phyloP scores from a whole-genome alignment of 129 eudicot species.

The Artemisia tridentata region DNA sequence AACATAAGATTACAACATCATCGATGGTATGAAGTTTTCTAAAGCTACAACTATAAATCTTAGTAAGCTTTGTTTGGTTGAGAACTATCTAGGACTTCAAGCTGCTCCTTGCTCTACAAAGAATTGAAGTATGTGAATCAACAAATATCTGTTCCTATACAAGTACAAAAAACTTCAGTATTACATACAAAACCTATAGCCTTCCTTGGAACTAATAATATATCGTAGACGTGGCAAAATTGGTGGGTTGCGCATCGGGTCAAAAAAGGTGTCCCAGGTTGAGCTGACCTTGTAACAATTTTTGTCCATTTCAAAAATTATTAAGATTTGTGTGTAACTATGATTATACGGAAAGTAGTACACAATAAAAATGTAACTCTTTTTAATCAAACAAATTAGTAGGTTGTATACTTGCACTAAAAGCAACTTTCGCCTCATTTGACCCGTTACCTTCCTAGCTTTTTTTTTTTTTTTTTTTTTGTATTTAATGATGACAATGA shows the following conservation, averaged over 20 bases:
- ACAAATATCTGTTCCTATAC: slow-evolving; percentile 3
- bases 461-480: not conserved
- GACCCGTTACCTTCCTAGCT: no score
- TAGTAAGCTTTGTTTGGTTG: slow-evolving; percentile 8
- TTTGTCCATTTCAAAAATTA: not conserved
- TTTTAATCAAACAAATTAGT: no score
- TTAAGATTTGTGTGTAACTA: not conserved
- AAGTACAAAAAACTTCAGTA: not conserved
- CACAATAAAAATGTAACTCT: not conserved
- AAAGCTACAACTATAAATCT: slow-evolving; percentile 15
- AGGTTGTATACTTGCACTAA: no score
- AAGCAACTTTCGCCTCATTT: no score
- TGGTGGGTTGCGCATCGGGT: not conserved
- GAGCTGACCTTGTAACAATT: not conserved
- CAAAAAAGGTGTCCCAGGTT: not conserved
- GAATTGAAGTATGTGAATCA: slow-evolving; percentile 16
- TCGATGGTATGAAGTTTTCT: slow-evolving; percentile 11
- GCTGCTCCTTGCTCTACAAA: slow-evolving; percentile 15
- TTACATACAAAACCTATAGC: not conserved
- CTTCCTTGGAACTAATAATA: no score
- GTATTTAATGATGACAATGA: not conserved
- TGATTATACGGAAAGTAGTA: not conserved
- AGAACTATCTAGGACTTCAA: not conserved
- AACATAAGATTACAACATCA: slow-evolving; percentile 20
- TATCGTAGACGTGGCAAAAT: not conserved